These are phyloP conservation scores for Metschnikowia amazonensis DNA, from an alignment of 805 yeast genomes.

Conservation along the genomic window DNA sequence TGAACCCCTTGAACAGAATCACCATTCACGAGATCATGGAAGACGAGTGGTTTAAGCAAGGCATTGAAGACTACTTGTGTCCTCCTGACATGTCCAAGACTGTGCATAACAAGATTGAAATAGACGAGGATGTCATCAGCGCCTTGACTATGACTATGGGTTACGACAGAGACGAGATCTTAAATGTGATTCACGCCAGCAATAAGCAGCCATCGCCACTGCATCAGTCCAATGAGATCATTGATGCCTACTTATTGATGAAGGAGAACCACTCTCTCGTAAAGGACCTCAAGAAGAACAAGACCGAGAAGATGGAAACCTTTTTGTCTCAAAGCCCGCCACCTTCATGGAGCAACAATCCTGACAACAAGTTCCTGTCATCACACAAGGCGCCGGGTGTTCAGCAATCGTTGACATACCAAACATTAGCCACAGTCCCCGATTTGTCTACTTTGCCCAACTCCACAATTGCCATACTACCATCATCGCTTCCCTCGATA, in stretches of 20 bases:
- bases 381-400: conserved; percentile 40
- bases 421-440: conserved; percentile 45
- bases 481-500: conserved; percentile 90
- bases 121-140: conserved; percentile 72
- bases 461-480: conserved; percentile 86
- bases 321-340: conserved; percentile 63
- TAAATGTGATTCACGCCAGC: conserved; percentile 62
- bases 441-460: conserved; percentile 53
- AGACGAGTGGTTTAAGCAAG: conserved; percentile 88
- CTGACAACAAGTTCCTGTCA: conserved; percentile 16
- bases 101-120: conserved; percentile 39
- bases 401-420: conserved; percentile 44
- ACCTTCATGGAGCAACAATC: conserved; percentile 35
- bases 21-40: conserved; percentile 89
- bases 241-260: conserved; percentile 82
- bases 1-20: conserved; percentile 88
- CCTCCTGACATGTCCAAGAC: conserved; percentile 49
- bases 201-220: conserved; percentile 29
- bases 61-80: conserved; percentile 72
- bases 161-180: conserved; percentile 77
- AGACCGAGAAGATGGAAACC: conserved; percentile 51
- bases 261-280: conserved; percentile 72
- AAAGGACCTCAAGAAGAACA: conserved; percentile 55
- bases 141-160: conserved; percentile 85
- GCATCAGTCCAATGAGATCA: conserved; percentile 59